Conservation (phyloP, 2,329 filamentous ascomycete genomes). For the Aspergillus sp. region DNA sequence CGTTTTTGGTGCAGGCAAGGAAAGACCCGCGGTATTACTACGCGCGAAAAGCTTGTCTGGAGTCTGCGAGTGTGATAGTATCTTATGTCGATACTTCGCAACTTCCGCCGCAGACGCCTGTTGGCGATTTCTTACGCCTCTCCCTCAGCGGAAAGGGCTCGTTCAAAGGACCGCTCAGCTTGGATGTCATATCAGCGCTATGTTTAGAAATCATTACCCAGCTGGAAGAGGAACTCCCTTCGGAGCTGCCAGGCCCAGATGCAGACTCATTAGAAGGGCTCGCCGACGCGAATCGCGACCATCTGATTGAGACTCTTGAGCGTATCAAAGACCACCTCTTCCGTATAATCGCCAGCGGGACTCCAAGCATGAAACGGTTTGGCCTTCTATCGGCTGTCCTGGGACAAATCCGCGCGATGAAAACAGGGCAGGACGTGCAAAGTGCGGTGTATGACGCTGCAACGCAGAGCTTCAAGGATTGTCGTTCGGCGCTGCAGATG, state of each 20-base stretch:
- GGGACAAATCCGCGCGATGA: background rate
- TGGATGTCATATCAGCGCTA: too few species aligned
- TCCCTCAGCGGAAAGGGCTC: too few species aligned
- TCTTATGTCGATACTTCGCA: too few species aligned
- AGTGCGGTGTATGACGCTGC: background rate
- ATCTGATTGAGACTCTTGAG: slow-evolving; percentile 17
- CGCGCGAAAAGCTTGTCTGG: too few species aligned
- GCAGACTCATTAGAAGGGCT: slow-evolving; percentile 15
- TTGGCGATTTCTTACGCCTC: too few species aligned
- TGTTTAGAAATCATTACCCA: too few species aligned
- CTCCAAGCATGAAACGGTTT: background rate
- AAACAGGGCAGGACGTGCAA: background rate
- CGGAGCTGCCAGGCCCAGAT: background rate
- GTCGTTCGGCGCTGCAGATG: background rate
- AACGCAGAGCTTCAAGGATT: background rate
- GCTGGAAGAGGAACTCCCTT: too few species aligned
- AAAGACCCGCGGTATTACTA: slow-evolving; percentile 10
- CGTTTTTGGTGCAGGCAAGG: slow-evolving; percentile 15
- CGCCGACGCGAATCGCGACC: slow-evolving; percentile 16
- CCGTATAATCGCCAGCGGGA: background rate
- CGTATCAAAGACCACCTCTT: slow-evolving; percentile 9
- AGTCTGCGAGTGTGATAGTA: too few species aligned
- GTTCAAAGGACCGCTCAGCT: too few species aligned
- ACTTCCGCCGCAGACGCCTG: too few species aligned
- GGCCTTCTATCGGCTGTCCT: background rate